phyloP scores from a whole-genome alignment of 2,329 filamentous ascomycete species.

The Diaporthe destruens region DNA sequence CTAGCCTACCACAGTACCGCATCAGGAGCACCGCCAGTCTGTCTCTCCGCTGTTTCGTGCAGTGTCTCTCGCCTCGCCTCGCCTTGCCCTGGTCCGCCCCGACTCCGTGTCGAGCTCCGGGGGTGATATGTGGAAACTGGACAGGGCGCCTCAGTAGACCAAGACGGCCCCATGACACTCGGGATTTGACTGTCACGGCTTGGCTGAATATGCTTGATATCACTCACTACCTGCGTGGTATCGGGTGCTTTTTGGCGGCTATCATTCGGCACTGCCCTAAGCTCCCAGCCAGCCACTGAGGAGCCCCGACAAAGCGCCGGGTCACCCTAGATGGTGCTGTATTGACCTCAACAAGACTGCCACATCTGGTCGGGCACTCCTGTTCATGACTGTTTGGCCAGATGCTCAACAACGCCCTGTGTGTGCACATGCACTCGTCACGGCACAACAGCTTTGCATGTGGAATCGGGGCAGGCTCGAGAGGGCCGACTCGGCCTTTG shows the following conservation, averaged over 20 bases:
- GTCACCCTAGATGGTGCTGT: not conserved
- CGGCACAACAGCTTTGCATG: not conserved
- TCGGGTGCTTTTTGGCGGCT: not conserved
- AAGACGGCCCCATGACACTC: not conserved
- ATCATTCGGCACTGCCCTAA: not conserved
- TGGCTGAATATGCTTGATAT: not conserved
- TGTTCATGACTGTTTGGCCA: not conserved
- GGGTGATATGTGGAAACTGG: not conserved
- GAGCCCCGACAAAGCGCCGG: not conserved
- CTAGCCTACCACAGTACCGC: too few relatives aligned
- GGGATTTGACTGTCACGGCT: not conserved
- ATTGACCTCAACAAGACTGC: not conserved
- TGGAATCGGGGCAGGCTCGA: slow-evolving; percentile 8
- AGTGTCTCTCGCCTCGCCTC: slow-evolving; percentile 12
- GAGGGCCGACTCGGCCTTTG: slow-evolving; percentile 18
- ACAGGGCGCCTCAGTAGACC: not conserved
- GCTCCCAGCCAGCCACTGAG: not conserved
- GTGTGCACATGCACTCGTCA: not conserved
- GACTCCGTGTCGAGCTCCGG: not conserved
- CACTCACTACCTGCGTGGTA: not conserved
- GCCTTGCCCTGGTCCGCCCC: slow-evolving; percentile 8
- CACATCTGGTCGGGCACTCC: not conserved
- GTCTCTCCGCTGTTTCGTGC: slow-evolving; percentile 30
- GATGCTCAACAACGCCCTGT: not conserved
- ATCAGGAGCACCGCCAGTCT: not conserved